These are phyloP conservation scores for Peniophora sp. DNA, from an alignment of 1,284 basidiomycete genomes.

Conservation along the genomic window DNA sequence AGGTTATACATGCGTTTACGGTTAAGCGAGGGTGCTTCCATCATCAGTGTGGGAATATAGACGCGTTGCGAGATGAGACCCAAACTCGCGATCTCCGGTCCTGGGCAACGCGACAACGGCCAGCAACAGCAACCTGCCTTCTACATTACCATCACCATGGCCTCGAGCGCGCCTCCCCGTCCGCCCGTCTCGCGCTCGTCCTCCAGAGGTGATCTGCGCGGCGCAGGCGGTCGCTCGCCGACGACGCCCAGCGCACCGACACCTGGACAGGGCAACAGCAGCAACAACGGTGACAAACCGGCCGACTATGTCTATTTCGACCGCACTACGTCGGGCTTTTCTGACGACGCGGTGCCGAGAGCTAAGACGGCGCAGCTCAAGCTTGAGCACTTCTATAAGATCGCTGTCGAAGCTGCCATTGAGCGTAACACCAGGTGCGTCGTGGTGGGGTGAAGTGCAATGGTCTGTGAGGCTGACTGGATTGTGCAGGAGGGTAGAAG, in stretches of 20 bases:
- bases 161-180: slow-evolving; percentile 8
- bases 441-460: slow-evolving; percentile 3
- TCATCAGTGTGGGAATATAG: too few species aligned
- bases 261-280: too few species aligned
- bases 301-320: slow-evolving; percentile 96
- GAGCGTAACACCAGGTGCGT: slow-evolving; percentile 60
- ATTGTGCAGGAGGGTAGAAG: slow-evolving; percentile 74
- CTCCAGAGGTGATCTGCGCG: slow-evolving; percentile 21
- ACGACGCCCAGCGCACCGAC: slow-evolving; percentile 5
- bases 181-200: slow-evolving; percentile 20
- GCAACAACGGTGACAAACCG: slow-evolving; percentile 22
- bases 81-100: too few species aligned
- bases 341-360: slow-evolving; percentile 83
- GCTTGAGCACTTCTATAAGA: slow-evolving; percentile 96
- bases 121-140: too few species aligned
- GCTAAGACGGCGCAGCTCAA: slow-evolving; percentile 96
- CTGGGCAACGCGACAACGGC: too few species aligned
- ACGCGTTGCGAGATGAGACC: too few species aligned
- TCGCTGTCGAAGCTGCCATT: slow-evolving; percentile 83
- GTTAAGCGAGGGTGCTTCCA: too few species aligned
- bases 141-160: neutral
- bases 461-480: slow-evolving; percentile 8
- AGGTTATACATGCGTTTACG: too few species aligned
- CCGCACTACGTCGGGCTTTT: slow-evolving; percentile 77
- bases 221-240: slow-evolving; percentile 8